phyloP scores from a whole-genome alignment of 169 alveolate species.

The Plasmodium gonderi region DNA sequence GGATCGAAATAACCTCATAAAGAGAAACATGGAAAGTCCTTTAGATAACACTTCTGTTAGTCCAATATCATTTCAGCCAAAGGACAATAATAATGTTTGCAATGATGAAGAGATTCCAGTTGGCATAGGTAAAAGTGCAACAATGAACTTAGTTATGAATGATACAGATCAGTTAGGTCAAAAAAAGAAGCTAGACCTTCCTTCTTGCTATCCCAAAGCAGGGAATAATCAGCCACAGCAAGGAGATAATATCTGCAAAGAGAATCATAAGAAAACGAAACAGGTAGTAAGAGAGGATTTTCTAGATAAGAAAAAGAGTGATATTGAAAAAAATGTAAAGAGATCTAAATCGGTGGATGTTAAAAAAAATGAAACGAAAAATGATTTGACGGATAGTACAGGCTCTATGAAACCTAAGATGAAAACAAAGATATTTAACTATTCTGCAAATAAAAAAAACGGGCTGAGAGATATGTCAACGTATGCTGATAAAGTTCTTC shows the following conservation, averaged over 20 bases:
- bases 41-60: neutral
- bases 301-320: neutral
- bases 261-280: neutral
- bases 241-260: neutral
- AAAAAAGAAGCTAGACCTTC: too few species aligned
- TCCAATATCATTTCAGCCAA: neutral
- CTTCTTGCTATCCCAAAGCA: neutral
- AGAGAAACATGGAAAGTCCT: neutral
- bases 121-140: too few species aligned
- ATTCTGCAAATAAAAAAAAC: constrained; percentile 38
- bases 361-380: neutral
- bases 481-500: constrained; percentile 63
- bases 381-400: neutral
- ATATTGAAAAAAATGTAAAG: neutral
- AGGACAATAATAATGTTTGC: neutral
- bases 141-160: too few species aligned
- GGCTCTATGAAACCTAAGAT: neutral
- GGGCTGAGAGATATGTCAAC: constrained; percentile 76
- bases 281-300: neutral
- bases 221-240: neutral
- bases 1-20: neutral
- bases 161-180: too few species aligned
- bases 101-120: neutral
- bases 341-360: constrained; percentile 56
- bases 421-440: constrained; percentile 60